A percentile compares a stretch with the other conserved stretches of the same genome.
phyloP scores from a whole-genome alignment of 768 basidiomycete species.

The Fomitopsis serialis region DNA sequence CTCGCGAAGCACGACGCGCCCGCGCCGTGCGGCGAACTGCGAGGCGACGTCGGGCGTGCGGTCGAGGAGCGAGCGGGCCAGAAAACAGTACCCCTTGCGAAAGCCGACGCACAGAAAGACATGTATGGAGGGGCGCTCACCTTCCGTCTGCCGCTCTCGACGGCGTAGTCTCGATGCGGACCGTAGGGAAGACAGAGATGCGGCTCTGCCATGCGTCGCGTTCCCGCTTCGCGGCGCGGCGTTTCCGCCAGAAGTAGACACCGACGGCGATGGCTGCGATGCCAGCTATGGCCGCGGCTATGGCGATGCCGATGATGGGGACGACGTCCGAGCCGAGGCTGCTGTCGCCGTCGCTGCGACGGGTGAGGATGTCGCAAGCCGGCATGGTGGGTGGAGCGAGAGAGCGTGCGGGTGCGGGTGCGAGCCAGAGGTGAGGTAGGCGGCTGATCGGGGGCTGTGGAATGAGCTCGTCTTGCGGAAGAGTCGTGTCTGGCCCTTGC shows the following conservation, averaged over 20 bases:
- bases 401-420: not conserved
- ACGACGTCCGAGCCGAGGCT: slow-evolving; percentile 21
- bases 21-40: no score
- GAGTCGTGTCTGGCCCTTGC: no score
- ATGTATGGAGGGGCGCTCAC: not conserved
- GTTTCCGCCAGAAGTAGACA: slow-evolving; percentile 35
- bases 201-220: not conserved
- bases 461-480: no score
- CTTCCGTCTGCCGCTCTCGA: not conserved
- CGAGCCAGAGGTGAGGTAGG: no score
- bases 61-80: no score
- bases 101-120: not conserved
- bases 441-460: no score
- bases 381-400: not conserved
- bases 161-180: not conserved
- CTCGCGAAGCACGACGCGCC: no score
- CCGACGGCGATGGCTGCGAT: slow-evolving; percentile 35
- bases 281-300: slow-evolving; percentile 23
- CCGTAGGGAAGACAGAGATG: slow-evolving; percentile 8
- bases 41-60: no score
- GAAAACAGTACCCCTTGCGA: not conserved
- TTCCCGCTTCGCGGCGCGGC: slow-evolving; percentile 12
- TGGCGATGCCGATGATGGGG: slow-evolving; percentile 27
- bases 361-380: not conserved
- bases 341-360: not conserved